Evolutionary conservation across 2,329 filamentous ascomycete species (phyloP).

Genomic region (Penicillium polonicum): DNA sequence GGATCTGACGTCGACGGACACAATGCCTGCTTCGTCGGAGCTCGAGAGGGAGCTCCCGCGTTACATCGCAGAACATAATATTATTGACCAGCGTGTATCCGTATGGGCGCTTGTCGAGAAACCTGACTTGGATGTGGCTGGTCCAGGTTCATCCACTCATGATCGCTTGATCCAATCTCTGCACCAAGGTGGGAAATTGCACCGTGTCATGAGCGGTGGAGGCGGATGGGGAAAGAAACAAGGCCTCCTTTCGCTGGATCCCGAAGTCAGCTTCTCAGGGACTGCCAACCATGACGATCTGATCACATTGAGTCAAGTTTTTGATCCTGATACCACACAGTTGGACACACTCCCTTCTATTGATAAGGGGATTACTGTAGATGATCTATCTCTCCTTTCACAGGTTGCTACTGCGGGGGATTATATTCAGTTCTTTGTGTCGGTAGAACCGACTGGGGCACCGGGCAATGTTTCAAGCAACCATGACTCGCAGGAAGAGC

Average conservation of each 20-base stretch:
- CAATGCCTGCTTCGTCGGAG: constrained; percentile 43
- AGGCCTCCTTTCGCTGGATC: constrained; percentile 44
- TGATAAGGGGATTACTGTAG: constrained; percentile 24
- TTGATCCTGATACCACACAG: constrained; percentile 14
- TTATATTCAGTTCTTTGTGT: constrained; percentile 44
- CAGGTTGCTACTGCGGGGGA: constrained; percentile 41
- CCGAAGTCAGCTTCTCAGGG: constrained; percentile 36
- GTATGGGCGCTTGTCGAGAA: constrained; percentile 44
- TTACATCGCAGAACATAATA: constrained; percentile 40
- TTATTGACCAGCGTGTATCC: constrained; percentile 39
- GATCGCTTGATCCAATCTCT: constrained; percentile 30
- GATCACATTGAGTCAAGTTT: constrained; percentile 26
- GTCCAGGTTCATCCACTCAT: constrained; percentile 13
- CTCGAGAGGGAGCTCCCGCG: constrained; percentile 43
- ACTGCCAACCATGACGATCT: constrained; percentile 16
- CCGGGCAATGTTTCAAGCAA: background rate
- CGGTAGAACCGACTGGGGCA: constrained; percentile 23
- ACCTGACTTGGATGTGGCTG: constrained; percentile 16
- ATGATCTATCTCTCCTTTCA: constrained; percentile 40
- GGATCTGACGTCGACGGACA: constrained; percentile 25
- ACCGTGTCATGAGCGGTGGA: constrained; percentile 45
- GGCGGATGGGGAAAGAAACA: constrained; percentile 49
- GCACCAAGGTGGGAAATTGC: constrained; percentile 37
- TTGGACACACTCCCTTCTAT: constrained; percentile 22
- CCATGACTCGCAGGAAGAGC: constrained; percentile 1